Evolutionary conservation across 176 grass and related monocot genomes (phyloP).

Genomic region (Oryza glumipatula): DNA sequence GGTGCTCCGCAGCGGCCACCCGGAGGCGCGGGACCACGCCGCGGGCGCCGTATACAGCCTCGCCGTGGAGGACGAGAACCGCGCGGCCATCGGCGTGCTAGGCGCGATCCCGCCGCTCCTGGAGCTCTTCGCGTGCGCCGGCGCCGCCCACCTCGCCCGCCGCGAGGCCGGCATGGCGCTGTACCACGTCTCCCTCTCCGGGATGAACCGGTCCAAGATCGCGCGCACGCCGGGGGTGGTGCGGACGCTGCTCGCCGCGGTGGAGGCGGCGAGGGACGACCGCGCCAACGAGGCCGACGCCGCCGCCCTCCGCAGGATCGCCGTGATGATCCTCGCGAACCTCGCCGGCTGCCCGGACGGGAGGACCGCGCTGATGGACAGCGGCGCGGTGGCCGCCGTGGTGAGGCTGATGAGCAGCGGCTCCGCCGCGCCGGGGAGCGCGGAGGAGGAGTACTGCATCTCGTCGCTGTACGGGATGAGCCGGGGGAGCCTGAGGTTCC

Average conservation of each 20-base stretch:
- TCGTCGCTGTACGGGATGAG: slow-evolving; percentile 72
- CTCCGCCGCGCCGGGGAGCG: slow-evolving; percentile 22
- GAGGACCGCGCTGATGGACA: slow-evolving; percentile 74
- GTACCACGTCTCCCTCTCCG: slow-evolving; percentile 77
- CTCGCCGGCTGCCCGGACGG: slow-evolving; percentile 66
- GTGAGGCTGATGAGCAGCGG: slow-evolving; percentile 50
- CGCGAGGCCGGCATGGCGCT: slow-evolving; percentile 87
- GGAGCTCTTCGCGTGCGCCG: slow-evolving; percentile 49
- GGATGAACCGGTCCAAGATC: slow-evolving; percentile 80
- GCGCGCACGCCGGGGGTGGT: slow-evolving; percentile 64
- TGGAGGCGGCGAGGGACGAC: slow-evolving; percentile 35
- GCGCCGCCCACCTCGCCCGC: slow-evolving; percentile 49
- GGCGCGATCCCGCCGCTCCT: slow-evolving; percentile 85
- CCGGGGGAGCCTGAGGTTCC: slow-evolving; percentile 75
- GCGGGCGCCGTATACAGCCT: slow-evolving; percentile 86
- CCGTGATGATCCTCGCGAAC: slow-evolving; percentile 77
- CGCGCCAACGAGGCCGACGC: slow-evolving; percentile 36
- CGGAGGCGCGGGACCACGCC: slow-evolving; percentile 81
- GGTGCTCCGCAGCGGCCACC: slow-evolving; percentile 58
- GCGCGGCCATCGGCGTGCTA: slow-evolving; percentile 77
- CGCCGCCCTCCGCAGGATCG: slow-evolving; percentile 52
- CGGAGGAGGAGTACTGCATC: slow-evolving; percentile 74
- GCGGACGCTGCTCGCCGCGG: slow-evolving; percentile 59
- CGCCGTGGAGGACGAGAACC: slow-evolving; percentile 86
- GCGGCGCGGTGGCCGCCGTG: slow-evolving; percentile 59